Evolutionary conservation across 345 rosid genomes (phyloP).

Genomic region (Eucalyptus victrix): DNA sequence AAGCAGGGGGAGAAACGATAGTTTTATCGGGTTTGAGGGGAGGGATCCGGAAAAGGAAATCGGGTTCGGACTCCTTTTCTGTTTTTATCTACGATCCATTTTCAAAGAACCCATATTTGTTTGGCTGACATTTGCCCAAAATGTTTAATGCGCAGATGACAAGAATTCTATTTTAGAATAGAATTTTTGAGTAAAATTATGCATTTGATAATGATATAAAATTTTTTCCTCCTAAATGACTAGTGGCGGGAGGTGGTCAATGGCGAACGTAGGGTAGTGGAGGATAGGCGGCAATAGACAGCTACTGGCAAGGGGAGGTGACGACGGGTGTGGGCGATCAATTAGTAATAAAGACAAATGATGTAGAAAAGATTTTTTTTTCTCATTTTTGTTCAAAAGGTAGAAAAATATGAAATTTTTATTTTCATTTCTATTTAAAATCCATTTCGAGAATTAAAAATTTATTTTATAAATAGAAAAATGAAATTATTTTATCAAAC

Average conservation of each 20-base stretch:
- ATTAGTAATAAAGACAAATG: too few relatives aligned
- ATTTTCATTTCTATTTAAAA: accelerated
- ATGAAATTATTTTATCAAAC: accelerated
- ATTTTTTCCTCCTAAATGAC: accelerated
- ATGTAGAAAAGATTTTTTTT: too few relatives aligned
- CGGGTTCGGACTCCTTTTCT: background rate
- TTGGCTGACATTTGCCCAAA: background rate
- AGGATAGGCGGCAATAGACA: accelerated
- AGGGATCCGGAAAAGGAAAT: background rate
- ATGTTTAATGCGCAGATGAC: background rate
- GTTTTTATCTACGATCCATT: background rate
- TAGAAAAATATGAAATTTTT: too few relatives aligned
- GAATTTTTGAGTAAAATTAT: too few relatives aligned
- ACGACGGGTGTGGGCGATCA: accelerated
- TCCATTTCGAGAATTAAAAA: accelerated
- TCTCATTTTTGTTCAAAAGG: too few relatives aligned
- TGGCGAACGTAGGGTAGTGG: accelerated
- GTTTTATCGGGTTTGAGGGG: background rate
- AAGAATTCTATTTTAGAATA: accelerated
- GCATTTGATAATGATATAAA: accelerated
- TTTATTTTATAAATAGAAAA: accelerated
- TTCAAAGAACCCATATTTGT: background rate
- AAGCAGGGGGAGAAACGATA: background rate
- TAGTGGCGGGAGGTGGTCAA: accelerated
- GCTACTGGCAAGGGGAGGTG: accelerated